Evolutionary conservation across 1,284 basidiomycete genomes (phyloP).

Genomic region (Sphaerobolus stellatus): DNA sequence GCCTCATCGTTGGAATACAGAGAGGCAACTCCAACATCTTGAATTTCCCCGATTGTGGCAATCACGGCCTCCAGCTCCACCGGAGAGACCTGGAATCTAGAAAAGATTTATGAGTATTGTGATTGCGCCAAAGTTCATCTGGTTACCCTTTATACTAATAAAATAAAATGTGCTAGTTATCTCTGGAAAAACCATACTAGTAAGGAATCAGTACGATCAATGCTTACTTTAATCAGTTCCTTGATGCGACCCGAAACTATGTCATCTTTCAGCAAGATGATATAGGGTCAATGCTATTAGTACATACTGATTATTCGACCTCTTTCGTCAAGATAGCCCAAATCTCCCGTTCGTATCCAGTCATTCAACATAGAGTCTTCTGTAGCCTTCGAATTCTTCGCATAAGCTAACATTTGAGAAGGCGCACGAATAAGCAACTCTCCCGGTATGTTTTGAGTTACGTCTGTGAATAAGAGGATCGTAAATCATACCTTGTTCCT

Average conservation of each 20-base stretch:
- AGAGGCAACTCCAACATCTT: slow-evolving; percentile 28
- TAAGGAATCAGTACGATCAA: background rate
- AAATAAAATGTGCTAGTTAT: slow-evolving; percentile 20
- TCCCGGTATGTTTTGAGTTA: slow-evolving; percentile 20
- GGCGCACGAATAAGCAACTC: slow-evolving; percentile 26
- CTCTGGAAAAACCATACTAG: background rate
- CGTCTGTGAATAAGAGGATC: slow-evolving; percentile 2
- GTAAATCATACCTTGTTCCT: background rate
- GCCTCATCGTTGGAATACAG: slow-evolving; percentile 19
- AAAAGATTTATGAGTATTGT: background rate
- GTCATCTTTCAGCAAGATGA: slow-evolving; percentile 15
- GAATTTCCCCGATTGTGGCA: slow-evolving; percentile 23
- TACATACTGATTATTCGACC: slow-evolving; percentile 16
- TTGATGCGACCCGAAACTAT: slow-evolving; percentile 2
- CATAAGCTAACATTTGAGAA: slow-evolving; percentile 28
- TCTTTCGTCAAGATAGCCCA: slow-evolving; percentile 25
- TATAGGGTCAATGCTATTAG: background rate
- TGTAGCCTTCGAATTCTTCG: slow-evolving; percentile 30
- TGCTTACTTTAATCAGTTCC: slow-evolving; percentile 6
- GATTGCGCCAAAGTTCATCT: background rate
- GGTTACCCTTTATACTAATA: slow-evolving; percentile 28
- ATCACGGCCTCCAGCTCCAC: slow-evolving; percentile 31
- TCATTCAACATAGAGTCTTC: slow-evolving; percentile 23
- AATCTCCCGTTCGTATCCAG: slow-evolving; percentile 28
- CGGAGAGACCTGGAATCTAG: slow-evolving; percentile 30